phyloP scores from a whole-genome alignment of 176 grass and related monocot genomes.

The Areca catechu region DNA sequence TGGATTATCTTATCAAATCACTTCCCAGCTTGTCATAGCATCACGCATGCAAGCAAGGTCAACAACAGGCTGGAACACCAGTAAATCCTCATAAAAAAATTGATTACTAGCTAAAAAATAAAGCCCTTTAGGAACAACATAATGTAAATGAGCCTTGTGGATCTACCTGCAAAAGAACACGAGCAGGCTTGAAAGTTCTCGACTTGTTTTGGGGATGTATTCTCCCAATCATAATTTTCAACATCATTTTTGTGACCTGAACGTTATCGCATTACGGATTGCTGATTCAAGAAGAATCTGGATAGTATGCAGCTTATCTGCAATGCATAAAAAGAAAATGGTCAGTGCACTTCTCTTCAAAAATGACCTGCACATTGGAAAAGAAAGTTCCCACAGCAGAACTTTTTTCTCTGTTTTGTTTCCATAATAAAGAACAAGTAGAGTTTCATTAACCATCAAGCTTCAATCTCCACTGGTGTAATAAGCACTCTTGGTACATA shows the following conservation, averaged over 20 bases:
- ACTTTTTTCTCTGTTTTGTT: too few species aligned
- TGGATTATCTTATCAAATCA: conserved; percentile 38
- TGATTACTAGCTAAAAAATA: not conserved
- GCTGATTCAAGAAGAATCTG: conserved; percentile 37
- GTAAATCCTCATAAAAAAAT: conserved; percentile 30
- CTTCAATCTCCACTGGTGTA: too few species aligned
- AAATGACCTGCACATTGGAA: too few species aligned
- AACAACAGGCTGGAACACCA: conserved; percentile 35
- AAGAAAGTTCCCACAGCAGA: too few species aligned
- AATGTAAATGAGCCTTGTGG: too few species aligned
- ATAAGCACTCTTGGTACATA: too few species aligned
- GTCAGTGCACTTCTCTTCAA: too few species aligned
- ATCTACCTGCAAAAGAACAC: conserved; percentile 38
- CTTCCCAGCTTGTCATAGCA: conserved; percentile 36
- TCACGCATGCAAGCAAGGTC: conserved; percentile 43
- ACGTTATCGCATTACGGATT: conserved; percentile 33
- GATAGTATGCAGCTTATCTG: conserved; percentile 10
- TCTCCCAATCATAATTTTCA: conserved; percentile 40
- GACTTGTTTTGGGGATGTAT: conserved; percentile 25
- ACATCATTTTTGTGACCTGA: conserved; percentile 37
- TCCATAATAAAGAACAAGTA: too few species aligned
- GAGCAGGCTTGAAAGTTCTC: conserved; percentile 41
- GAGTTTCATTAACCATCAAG: too few species aligned
- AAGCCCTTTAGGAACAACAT: too few species aligned
- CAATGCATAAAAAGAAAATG: not conserved